A percentile compares a stretch with the other conserved stretches of the same genome.
Conservation (phyloP, 345 rosid genomes). For the Balakata baccata region DNA sequence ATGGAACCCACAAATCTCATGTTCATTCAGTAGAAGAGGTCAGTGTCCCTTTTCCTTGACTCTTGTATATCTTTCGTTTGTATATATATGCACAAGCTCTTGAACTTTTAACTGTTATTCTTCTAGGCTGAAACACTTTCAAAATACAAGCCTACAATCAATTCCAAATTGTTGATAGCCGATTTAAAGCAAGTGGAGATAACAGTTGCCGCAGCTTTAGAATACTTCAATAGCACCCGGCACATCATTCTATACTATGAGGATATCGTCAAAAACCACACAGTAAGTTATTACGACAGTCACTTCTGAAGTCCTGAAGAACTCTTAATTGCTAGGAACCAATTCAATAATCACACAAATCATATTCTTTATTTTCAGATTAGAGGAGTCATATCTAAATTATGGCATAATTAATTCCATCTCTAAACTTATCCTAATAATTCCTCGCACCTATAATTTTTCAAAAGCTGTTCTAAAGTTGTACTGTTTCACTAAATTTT, state of each 20-base stretch:
- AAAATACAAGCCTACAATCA: constrained; percentile 69
- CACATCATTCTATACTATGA: constrained; percentile 78
- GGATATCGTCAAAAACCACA: constrained; percentile 58
- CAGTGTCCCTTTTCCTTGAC: background rate
- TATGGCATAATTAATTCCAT: too few relatives aligned
- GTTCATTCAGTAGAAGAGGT: constrained; percentile 96
- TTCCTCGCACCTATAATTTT: too few relatives aligned
- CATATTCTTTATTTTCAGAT: too few relatives aligned
- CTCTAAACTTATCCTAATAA: too few relatives aligned
- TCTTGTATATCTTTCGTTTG: background rate
- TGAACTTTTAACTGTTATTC: constrained; percentile 17
- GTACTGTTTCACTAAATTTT: too few relatives aligned
- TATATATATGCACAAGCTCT: background rate
- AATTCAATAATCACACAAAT: too few relatives aligned
- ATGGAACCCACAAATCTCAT: constrained; percentile 96
- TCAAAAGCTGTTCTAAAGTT: too few relatives aligned
- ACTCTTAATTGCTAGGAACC: too few relatives aligned
- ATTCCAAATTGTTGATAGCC: constrained; percentile 57
- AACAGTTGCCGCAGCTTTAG: constrained; percentile 52
- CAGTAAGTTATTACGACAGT: constrained; percentile 39
- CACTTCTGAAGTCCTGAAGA: too few relatives aligned
- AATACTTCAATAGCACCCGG: constrained; percentile 64
- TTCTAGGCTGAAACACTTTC: constrained; percentile 75
- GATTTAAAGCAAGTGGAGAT: constrained; percentile 62
- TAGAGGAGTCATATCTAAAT: too few relatives aligned